A percentile compares a stretch with the other conserved stretches of the same genome.
These are phyloP conservation scores for Juncus effusus DNA, from an alignment of 176 grass and related monocot species.

Conservation along the genomic window DNA sequence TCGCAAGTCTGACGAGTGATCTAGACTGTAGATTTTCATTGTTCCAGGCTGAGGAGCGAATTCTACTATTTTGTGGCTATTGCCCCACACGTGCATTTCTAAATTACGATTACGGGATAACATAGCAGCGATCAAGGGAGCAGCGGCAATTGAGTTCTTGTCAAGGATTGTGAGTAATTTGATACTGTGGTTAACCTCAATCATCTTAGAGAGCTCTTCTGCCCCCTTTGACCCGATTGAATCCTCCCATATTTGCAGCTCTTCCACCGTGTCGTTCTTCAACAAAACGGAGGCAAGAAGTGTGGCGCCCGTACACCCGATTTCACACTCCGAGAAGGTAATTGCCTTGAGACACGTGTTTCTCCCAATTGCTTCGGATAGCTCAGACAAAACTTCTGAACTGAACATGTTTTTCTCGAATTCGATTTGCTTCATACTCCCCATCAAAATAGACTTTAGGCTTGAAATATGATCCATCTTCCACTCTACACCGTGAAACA, in stretches of 20 bases:
- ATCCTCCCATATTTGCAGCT: conserved; percentile 85
- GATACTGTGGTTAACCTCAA: conserved; percentile 74
- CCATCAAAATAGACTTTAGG: conserved; percentile 43
- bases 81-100: conserved; percentile 84
- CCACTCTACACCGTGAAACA: conserved; percentile 82
- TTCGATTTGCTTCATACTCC: conserved; percentile 58
- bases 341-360: conserved; percentile 54
- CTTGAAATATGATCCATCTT: conserved; percentile 36
- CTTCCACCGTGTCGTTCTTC: conserved; percentile 65
- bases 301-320: conserved; percentile 46
- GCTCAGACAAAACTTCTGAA: conserved; percentile 31
- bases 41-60: conserved; percentile 59
- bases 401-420: conserved; percentile 68
- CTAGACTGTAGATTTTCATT: conserved; percentile 62
- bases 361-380: conserved; percentile 62
- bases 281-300: conserved; percentile 70
- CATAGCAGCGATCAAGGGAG: conserved; percentile 72
- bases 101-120: conserved; percentile 59
- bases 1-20: conserved; percentile 42
- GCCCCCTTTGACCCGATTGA: conserved; percentile 70
- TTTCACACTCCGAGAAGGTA: conserved; percentile 58
- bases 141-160: conserved; percentile 51
- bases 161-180: conserved; percentile 68
- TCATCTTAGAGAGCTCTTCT: conserved; percentile 83
- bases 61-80: conserved; percentile 51